phyloP scores from a whole-genome alignment of 805 yeast species.

The Candida fluviatilis region DNA sequence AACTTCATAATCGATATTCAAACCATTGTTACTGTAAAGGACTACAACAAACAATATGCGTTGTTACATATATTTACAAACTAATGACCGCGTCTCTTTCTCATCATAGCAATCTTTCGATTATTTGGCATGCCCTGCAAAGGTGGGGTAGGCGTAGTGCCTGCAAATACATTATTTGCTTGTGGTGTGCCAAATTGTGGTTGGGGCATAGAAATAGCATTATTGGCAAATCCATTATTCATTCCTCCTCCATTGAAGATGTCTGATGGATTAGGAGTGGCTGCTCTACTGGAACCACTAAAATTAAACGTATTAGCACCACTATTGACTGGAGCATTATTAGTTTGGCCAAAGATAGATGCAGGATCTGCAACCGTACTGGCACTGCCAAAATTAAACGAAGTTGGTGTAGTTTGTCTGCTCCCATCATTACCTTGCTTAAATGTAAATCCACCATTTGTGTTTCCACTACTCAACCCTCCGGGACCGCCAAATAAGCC shows the following conservation, averaged over 20 bases:
- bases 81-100: slow-evolving; percentile 24
- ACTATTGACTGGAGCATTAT: not conserved
- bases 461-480: not conserved
- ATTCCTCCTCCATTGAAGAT: slow-evolving; percentile 19
- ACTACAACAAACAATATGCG: too few species aligned
- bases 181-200: slow-evolving; percentile 7
- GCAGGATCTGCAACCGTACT: not conserved
- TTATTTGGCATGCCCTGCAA: slow-evolving; percentile 10
- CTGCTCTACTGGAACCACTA: slow-evolving; percentile 15
- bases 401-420: not conserved
- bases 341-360: slow-evolving; percentile 5
- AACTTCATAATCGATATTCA: too few species aligned
- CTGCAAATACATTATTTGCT: slow-evolving; percentile 2
- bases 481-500: not conserved
- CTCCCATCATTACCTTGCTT: slow-evolving; percentile 4
- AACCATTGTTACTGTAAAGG: too few species aligned
- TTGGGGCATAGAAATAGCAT: slow-evolving; percentile 3
- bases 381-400: slow-evolving; percentile 4
- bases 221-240: slow-evolving; percentile 1
- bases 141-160: slow-evolving; percentile 17
- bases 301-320: slow-evolving; percentile 11
- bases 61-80: too few species aligned
- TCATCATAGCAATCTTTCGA: slow-evolving; percentile 32
- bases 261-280: slow-evolving; percentile 28
- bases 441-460: too few species aligned